A percentile compares a stretch with the other conserved stretches of the same genome.
Conservation (phyloP, 805 yeast genomes). For the Vanderwaltozyma tropicalis region DNA sequence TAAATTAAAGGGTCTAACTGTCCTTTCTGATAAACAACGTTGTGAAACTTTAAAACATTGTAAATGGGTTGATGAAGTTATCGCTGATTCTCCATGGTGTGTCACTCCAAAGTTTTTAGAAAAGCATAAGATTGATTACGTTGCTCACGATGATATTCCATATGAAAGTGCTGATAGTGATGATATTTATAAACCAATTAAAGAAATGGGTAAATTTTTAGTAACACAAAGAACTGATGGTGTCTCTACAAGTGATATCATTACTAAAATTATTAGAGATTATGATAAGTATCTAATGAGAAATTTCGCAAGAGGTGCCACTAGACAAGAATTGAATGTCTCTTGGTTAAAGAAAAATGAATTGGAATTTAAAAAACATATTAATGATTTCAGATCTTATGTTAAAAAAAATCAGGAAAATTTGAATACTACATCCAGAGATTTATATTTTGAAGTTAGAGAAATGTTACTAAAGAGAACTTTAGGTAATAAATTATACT, state of each 20-base stretch:
- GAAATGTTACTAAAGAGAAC: slow-evolving; percentile 43
- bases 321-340: slow-evolving; percentile 90
- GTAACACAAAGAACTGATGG: slow-evolving; percentile 97
- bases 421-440: slow-evolving; percentile 64
- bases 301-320: slow-evolving; percentile 95
- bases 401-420: slow-evolving; percentile 67
- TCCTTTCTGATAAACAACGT: slow-evolving; percentile 76
- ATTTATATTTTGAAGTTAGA: slow-evolving; percentile 74
- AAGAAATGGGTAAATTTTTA: slow-evolving; percentile 79
- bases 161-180: slow-evolving; percentile 82
- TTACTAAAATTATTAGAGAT: slow-evolving; percentile 88
- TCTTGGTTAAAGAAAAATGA: slow-evolving; percentile 97
- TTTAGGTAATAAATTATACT: slow-evolving; percentile 25
- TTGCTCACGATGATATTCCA: slow-evolving; percentile 96
- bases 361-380: slow-evolving; percentile 83
- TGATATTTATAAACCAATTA: slow-evolving; percentile 89
- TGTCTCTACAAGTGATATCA: slow-evolving; percentile 88
- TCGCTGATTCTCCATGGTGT: slow-evolving; percentile 93
- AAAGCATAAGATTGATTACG: slow-evolving; percentile 81
- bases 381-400: slow-evolving; percentile 75
- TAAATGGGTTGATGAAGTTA: slow-evolving; percentile 95
- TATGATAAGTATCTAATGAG: slow-evolving; percentile 95
- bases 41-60: slow-evolving; percentile 89
- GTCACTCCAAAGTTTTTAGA: slow-evolving; percentile 72
- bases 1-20: slow-evolving; percentile 86